These are phyloP conservation scores for Dryas integrifolia DNA, from an alignment of 331 rosid genomes.

Conservation along the genomic window DNA sequence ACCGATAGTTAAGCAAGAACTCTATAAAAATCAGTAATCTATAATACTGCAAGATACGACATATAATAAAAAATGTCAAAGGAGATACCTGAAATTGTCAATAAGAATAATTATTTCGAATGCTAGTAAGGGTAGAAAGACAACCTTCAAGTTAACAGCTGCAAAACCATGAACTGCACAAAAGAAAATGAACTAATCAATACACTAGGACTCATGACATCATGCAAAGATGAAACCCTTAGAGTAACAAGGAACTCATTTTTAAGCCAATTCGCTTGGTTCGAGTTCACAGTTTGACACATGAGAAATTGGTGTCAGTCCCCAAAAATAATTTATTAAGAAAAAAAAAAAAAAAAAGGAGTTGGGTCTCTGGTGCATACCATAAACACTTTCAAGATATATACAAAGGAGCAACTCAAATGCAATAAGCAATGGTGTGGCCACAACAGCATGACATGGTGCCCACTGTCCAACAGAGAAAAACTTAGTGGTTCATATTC, in stretches of 20 bases:
- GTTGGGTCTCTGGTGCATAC: constrained; percentile 36
- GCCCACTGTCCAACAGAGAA: constrained; percentile 83
- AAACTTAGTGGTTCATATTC: constrained; percentile 1
- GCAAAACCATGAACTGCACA: constrained; percentile 61
- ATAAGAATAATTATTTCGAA: constrained; percentile 77
- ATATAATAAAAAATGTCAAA: background rate
- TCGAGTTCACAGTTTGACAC: constrained; percentile 24
- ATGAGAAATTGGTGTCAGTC: constrained; percentile 14
- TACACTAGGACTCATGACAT: constrained; percentile 16
- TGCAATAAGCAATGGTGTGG: constrained; percentile 82
- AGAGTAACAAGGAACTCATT: constrained; percentile 14
- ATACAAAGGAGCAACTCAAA: constrained; percentile 97
- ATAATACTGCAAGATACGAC: background rate
- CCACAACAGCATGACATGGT: constrained; percentile 93
- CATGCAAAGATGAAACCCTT: constrained; percentile 16
- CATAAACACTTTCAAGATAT: constrained; percentile 80
- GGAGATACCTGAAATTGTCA: constrained; percentile 90
- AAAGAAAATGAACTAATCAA: constrained; percentile 25
- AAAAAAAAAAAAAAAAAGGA: constrained; percentile 16
- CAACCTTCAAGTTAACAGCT: constrained; percentile 81
- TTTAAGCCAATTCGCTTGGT: constrained; percentile 11
- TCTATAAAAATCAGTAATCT: background rate
- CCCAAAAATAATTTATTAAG: background rate
- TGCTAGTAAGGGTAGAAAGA: constrained; percentile 85
- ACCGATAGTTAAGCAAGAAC: background rate